Percentiles rank a stretch among this genome's conserved stretches.
Conservation (phyloP, 116 monocot genomes). For the Trichopus zeylanicus region DNA sequence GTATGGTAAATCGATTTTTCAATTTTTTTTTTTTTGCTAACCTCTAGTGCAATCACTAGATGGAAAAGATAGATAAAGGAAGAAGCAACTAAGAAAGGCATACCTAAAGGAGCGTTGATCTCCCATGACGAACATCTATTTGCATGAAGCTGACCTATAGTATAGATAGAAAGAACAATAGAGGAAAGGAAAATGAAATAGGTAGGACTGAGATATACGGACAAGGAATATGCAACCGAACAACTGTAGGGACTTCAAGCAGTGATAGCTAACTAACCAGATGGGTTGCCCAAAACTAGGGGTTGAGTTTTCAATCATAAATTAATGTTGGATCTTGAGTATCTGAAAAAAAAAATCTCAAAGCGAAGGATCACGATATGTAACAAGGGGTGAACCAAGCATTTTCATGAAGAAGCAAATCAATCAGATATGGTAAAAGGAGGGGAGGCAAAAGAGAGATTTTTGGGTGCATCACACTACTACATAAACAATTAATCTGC, state of each 20-base stretch:
- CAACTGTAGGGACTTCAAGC: constrained; percentile 17
- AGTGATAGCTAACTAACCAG: constrained; percentile 16
- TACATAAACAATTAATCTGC: constrained; percentile 11
- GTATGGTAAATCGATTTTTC: no score
- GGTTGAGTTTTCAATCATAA: constrained; percentile 4
- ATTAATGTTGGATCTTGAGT: neutral
- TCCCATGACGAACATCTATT: no score
- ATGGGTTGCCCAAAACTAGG: constrained; percentile 11
- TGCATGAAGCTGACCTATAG: no score
- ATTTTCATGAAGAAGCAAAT: constrained; percentile 1
- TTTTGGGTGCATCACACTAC: constrained; percentile 7
- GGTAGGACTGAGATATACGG: no score
- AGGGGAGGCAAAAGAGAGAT: constrained; percentile 12
- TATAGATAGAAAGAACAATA: no score
- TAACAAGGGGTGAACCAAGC: constrained; percentile 13
- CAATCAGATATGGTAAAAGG: constrained; percentile 2
- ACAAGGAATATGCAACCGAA: no score
- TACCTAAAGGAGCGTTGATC: no score
- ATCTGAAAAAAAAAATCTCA: constrained; percentile 3
- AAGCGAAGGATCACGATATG: constrained; percentile 9
- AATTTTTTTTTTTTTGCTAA: no score
- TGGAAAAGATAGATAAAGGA: no score
- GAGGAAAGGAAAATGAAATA: no score
- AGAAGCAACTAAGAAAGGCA: no score
- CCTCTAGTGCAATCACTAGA: no score